Conservation (phyloP, 1,139 yeast genomes). For the Suhomyces atakaporum region DNA sequence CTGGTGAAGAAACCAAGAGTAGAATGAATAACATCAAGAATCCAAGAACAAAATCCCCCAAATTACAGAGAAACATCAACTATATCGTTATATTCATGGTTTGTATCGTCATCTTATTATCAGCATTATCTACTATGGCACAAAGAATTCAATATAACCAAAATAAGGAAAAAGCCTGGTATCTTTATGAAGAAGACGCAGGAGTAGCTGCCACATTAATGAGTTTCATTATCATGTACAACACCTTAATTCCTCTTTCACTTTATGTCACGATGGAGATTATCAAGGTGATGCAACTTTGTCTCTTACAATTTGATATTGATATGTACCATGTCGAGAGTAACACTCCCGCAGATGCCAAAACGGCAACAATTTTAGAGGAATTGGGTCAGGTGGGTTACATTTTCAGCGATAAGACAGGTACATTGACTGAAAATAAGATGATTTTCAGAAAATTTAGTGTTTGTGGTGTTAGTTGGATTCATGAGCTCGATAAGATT, state of each 20-base stretch:
- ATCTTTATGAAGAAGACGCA: slow-evolving; percentile 67
- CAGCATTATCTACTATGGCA: slow-evolving; percentile 83
- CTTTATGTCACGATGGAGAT: slow-evolving; percentile 96
- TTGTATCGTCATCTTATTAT: slow-evolving; percentile 66
- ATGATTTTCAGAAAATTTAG: slow-evolving; percentile 86
- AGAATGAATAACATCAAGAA: slow-evolving; percentile 91
- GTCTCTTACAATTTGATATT: slow-evolving; percentile 81
- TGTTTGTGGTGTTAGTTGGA: slow-evolving; percentile 87
- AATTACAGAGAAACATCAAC: slow-evolving; percentile 80
- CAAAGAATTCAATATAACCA: slow-evolving; percentile 55
- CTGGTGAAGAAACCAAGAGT: slow-evolving; percentile 95
- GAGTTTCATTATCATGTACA: slow-evolving; percentile 97
- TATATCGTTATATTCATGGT: slow-evolving; percentile 88
- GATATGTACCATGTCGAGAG: slow-evolving; percentile 89
- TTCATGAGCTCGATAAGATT: slow-evolving; percentile 68
- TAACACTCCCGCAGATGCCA: slow-evolving; percentile 91
- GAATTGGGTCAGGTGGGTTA: slow-evolving; percentile 97
- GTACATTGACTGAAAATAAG: slow-evolving; percentile 88
- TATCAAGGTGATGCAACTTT: slow-evolving; percentile 82
- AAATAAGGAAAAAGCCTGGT: slow-evolving; percentile 65
- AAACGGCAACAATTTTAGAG: slow-evolving; percentile 93
- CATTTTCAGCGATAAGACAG: slow-evolving; percentile 94
- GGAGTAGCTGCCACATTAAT: slow-evolving; percentile 90
- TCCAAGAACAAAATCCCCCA: slow-evolving; percentile 92
- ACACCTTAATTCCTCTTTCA: slow-evolving; percentile 91